A percentile compares a stretch with the other conserved stretches of the same genome.
Evolutionary conservation across 1,284 basidiomycete genomes (phyloP).

Genomic region (Rhodotorula sp.): DNA sequence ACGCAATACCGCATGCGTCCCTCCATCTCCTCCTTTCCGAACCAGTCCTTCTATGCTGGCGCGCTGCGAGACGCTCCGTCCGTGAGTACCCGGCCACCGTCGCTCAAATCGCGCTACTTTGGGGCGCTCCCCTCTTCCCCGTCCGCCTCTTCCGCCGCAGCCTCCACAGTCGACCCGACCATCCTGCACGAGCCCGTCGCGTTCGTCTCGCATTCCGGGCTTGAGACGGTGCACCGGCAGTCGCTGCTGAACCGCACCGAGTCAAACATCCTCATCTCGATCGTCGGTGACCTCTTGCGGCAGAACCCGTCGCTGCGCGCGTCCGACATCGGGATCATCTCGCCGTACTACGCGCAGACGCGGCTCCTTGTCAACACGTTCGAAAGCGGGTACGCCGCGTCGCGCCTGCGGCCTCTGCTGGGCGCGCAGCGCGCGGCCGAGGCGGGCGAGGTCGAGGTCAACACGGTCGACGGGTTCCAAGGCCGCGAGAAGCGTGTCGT

Average conservation of each 20-base stretch:
- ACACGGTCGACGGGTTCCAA: slow-evolving; percentile 91
- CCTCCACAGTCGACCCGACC: neutral
- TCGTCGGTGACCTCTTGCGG: slow-evolving; percentile 74
- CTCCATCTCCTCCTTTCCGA: slow-evolving; percentile 79
- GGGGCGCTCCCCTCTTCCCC: slow-evolving; percentile 1
- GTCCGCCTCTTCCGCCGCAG: neutral
- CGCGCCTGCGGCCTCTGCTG: slow-evolving; percentile 55
- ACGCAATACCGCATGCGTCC: slow-evolving; percentile 96
- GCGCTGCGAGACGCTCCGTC: slow-evolving; percentile 57
- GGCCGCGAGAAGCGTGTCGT: slow-evolving; percentile 90
- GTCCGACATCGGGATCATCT: slow-evolving; percentile 79
- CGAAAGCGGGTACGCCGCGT: slow-evolving; percentile 23
- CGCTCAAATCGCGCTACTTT: slow-evolving; percentile 43
- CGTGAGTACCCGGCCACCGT: slow-evolving; percentile 59
- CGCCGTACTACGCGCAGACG: slow-evolving; percentile 82
- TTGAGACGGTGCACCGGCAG: slow-evolving; percentile 65
- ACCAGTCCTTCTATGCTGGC: slow-evolving; percentile 73
- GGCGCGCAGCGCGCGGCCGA: slow-evolving; percentile 67
- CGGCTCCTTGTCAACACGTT: slow-evolving; percentile 62
- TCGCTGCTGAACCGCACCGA: slow-evolving; percentile 75
- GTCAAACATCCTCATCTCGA: slow-evolving; percentile 70
- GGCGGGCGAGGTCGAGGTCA: slow-evolving; percentile 69
- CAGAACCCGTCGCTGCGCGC: slow-evolving; percentile 69
- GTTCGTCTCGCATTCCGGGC: slow-evolving; percentile 73
- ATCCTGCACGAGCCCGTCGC: slow-evolving; percentile 49